Conservation (phyloP, 176 grass and related monocot genomes). For the Juncus effusus region DNA sequence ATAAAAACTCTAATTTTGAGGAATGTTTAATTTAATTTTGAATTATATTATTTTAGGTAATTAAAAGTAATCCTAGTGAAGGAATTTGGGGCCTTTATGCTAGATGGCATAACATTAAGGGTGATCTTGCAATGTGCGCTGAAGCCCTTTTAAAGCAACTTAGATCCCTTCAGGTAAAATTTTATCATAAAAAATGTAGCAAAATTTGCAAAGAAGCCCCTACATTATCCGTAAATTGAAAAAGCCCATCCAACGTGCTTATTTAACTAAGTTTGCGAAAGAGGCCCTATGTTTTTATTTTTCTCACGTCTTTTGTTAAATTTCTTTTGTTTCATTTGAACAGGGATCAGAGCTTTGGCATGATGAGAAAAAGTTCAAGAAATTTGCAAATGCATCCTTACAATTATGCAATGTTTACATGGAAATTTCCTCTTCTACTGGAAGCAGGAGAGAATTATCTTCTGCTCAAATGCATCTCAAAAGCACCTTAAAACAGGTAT, state of each 20-base stretch:
- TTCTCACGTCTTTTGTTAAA: not conserved
- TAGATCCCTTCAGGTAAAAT: slow-evolving; percentile 79
- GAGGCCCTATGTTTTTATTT: slow-evolving; percentile 3
- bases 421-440: slow-evolving; percentile 67
- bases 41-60: slow-evolving; percentile 23
- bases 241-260: too few relatives aligned
- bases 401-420: slow-evolving; percentile 72
- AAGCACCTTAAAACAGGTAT: slow-evolving; percentile 84
- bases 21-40: not conserved
- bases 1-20: not conserved
- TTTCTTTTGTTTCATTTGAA: slow-evolving; percentile 1
- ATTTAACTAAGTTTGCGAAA: too few relatives aligned
- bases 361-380: slow-evolving; percentile 58
- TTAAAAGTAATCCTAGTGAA: slow-evolving; percentile 51
- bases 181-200: not conserved
- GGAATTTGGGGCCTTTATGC: slow-evolving; percentile 84
- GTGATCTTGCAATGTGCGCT: slow-evolving; percentile 64
- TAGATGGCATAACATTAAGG: slow-evolving; percentile 74
- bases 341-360: slow-evolving; percentile 86
- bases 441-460: slow-evolving; percentile 54
- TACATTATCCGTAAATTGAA: too few relatives aligned
- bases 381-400: slow-evolving; percentile 67
- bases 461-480: slow-evolving; percentile 78
- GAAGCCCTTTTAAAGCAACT: slow-evolving; percentile 85
- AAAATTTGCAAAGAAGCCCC: too few relatives aligned